These are phyloP conservation scores for Penicillium frequentans DNA, from an alignment of 2,329 filamentous ascomycete genomes.

Conservation along the genomic window DNA sequence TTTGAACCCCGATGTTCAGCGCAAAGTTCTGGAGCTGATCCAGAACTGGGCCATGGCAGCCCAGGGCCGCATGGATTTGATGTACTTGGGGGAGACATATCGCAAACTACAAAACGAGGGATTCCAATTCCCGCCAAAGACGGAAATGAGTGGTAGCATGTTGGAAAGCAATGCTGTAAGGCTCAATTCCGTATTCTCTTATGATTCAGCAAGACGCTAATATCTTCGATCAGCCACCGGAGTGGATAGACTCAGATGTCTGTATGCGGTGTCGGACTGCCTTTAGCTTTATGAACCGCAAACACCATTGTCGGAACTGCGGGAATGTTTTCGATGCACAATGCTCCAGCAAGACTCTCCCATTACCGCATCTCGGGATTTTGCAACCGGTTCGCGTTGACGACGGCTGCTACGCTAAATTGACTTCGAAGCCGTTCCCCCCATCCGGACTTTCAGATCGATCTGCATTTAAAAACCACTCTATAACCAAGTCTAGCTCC, in stretches of 20 bases:
- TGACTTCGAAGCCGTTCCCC: slow-evolving; percentile 68
- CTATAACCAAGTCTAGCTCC: slow-evolving; percentile 65
- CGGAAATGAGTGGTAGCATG: slow-evolving; percentile 92
- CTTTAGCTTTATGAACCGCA: slow-evolving; percentile 97
- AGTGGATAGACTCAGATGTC: slow-evolving; percentile 97
- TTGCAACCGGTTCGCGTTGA: slow-evolving; percentile 88
- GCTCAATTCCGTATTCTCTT: slow-evolving; percentile 16
- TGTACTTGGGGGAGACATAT: slow-evolving; percentile 88
- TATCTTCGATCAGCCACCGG: slow-evolving; percentile 67
- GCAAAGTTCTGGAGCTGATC: slow-evolving; percentile 88
- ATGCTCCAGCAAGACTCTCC: slow-evolving; percentile 85
- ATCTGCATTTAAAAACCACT: slow-evolving; percentile 46
- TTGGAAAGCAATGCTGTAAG: slow-evolving; percentile 91
- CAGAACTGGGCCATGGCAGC: slow-evolving; percentile 91
- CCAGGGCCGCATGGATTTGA: slow-evolving; percentile 77
- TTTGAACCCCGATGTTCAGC: slow-evolving; percentile 80
- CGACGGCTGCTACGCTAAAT: slow-evolving; percentile 88
- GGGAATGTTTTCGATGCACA: slow-evolving; percentile 96
- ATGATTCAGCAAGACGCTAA: not conserved
- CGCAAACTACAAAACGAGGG: slow-evolving; percentile 78
- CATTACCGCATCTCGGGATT: slow-evolving; percentile 90
- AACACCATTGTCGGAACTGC: slow-evolving; percentile 97
- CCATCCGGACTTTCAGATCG: slow-evolving; percentile 43
- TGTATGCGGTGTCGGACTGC: slow-evolving; percentile 96
- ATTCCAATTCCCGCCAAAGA: slow-evolving; percentile 83